These are phyloP conservation scores for Venturia oleaginea DNA, from an alignment of 2,329 filamentous ascomycete species.

Conservation along the genomic window DNA sequence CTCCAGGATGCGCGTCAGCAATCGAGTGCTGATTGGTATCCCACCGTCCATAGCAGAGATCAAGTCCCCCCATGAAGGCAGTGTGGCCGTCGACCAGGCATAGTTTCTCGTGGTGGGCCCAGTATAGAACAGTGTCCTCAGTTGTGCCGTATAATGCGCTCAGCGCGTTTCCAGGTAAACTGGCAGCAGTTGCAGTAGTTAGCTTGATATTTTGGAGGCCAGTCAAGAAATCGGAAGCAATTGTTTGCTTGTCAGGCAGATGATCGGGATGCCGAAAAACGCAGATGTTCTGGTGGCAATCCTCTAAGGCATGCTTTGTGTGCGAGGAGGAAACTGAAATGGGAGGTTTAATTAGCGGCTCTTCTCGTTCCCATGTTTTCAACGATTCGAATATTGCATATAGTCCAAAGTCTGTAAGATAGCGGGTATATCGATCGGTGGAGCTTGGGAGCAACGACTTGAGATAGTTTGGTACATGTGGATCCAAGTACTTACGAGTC, in stretches of 20 bases:
- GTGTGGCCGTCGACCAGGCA: constrained; percentile 69
- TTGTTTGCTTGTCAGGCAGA: constrained; percentile 59
- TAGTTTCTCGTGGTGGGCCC: constrained; percentile 91
- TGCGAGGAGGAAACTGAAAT: constrained; percentile 55
- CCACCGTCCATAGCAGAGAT: constrained; percentile 80
- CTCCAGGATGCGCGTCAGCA: constrained; percentile 69
- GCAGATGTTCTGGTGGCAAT: constrained; percentile 70
- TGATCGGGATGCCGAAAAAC: constrained; percentile 92
- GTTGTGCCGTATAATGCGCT: constrained; percentile 74
- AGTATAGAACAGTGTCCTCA: constrained; percentile 76
- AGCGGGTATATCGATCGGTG: constrained; percentile 33
- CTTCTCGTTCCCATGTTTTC: constrained; percentile 35
- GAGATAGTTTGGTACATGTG: constrained; percentile 33
- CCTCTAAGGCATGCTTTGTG: constrained; percentile 71
- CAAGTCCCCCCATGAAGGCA: constrained; percentile 86
- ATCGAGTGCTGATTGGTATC: constrained; percentile 81
- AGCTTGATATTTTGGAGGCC: constrained; percentile 48
- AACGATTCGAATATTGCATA: constrained; percentile 36
- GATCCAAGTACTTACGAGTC: constrained; percentile 54
- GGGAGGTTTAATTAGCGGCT: constrained; percentile 35
- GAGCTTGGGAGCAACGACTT: constrained; percentile 34
- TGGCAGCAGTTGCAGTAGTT: constrained; percentile 47
- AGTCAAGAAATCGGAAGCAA: constrained; percentile 47
- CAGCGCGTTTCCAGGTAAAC: constrained; percentile 62
- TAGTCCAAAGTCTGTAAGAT: constrained; percentile 32